These are phyloP conservation scores for Aureobasidium namibiae DNA, from an alignment of 2,329 filamentous ascomycete species.

Conservation along the genomic window DNA sequence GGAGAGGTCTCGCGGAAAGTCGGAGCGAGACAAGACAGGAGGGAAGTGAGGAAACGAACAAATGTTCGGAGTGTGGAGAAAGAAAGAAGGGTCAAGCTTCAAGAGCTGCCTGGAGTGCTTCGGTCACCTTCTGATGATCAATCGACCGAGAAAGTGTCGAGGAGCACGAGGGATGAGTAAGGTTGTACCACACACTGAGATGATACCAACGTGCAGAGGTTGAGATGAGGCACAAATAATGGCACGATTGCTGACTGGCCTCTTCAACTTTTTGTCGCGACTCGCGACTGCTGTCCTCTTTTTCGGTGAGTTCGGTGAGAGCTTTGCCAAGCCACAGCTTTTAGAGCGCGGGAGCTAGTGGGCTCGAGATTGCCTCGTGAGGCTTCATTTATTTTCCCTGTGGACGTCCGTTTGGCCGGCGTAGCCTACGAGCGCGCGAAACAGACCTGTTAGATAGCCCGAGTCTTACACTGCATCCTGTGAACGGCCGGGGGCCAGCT, in stretches of 20 bases:
- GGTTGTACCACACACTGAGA: conserved; percentile 7
- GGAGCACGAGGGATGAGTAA: not conserved
- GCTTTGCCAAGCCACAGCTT: conserved; percentile 6
- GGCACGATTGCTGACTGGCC: conserved; percentile 11
- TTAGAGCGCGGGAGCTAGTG: conserved; percentile 10
- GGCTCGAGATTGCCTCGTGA: not conserved
- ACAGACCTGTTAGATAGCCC: not conserved
- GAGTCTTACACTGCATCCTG: conserved; percentile 1
- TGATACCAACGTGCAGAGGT: conserved; percentile 11
- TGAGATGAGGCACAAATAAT: conserved; percentile 10
- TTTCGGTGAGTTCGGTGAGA: conserved; percentile 6
- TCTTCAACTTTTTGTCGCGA: conserved; percentile 4
- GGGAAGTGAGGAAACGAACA: conserved; percentile 7
- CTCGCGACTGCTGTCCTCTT: conserved; percentile 8
- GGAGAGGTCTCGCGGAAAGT: conserved; percentile 2
- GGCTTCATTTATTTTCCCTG: conserved; percentile 10
- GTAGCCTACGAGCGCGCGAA: not conserved
- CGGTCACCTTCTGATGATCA: conserved; percentile 8
- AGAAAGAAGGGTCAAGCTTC: conserved; percentile 13
- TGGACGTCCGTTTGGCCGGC: not conserved
- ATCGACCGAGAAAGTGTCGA: conserved; percentile 3
- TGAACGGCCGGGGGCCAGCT: not conserved
- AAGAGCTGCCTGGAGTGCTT: conserved; percentile 7
- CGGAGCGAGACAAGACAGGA: conserved; percentile 4
- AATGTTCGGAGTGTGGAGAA: conserved; percentile 9